These are phyloP conservation scores for Metschnikowia santaceciliae DNA, from an alignment of 805 yeast genomes.

Conservation along the genomic window DNA sequence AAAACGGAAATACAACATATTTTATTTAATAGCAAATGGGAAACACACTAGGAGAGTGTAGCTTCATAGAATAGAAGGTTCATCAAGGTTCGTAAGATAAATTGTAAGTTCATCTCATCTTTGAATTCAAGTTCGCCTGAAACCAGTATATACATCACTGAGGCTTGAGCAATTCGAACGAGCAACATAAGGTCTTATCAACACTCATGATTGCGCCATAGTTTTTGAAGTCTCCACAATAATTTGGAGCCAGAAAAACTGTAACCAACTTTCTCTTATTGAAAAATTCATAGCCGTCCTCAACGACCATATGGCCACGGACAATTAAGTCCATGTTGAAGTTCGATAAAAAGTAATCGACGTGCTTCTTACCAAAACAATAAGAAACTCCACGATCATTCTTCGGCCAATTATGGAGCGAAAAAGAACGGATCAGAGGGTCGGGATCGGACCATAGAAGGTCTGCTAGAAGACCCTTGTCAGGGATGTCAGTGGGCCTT, in stretches of 20 bases:
- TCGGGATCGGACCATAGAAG: slow-evolving; percentile 84
- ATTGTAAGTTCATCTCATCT: background rate
- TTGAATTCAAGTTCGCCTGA: background rate
- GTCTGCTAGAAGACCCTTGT: slow-evolving; percentile 72
- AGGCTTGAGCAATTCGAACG: slow-evolving; percentile 69
- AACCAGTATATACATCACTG: slow-evolving; percentile 10
- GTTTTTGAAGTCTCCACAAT: slow-evolving; percentile 76
- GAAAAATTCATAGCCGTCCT: slow-evolving; percentile 83
- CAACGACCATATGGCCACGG: slow-evolving; percentile 87
- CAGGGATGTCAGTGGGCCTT: slow-evolving; percentile 83
- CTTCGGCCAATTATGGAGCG: slow-evolving; percentile 61
- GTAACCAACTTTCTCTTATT: slow-evolving; percentile 72
- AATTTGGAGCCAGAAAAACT: slow-evolving; percentile 78
- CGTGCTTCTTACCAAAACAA: slow-evolving; percentile 69
- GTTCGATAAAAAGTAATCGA: slow-evolving; percentile 60
- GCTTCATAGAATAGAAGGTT: background rate
- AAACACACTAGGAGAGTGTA: background rate
- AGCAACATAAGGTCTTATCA: slow-evolving; percentile 61
- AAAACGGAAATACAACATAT: slow-evolving; percentile 1
- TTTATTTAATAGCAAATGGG: slow-evolving; percentile 1
- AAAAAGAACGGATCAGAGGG: slow-evolving; percentile 31
- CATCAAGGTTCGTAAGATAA: slow-evolving; percentile 5
- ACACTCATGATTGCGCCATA: slow-evolving; percentile 81
- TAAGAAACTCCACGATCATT: slow-evolving; percentile 83
- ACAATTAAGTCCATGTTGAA: slow-evolving; percentile 75